phyloP scores from a whole-genome alignment of 768 basidiomycete genomes.

The Lactarius akahatsu region DNA sequence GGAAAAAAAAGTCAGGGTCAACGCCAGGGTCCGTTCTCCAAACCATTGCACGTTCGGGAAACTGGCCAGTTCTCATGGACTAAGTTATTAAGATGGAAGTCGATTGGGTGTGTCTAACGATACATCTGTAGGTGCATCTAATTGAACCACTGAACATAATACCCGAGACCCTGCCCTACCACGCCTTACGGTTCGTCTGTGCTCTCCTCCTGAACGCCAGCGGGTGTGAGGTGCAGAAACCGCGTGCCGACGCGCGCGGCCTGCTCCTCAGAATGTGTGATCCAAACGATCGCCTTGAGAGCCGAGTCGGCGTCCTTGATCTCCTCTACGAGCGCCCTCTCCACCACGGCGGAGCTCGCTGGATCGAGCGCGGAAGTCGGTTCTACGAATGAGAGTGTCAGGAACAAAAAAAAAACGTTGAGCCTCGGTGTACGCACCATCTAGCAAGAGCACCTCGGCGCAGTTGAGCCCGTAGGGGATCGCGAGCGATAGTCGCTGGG shows the following conservation, averaged over 20 bases:
- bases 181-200: constrained; percentile 1
- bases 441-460: constrained; percentile 77
- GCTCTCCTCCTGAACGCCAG: constrained; percentile 33
- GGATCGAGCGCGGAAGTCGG: constrained; percentile 88
- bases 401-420: background rate
- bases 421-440: constrained; percentile 51
- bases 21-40: background rate
- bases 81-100: background rate
- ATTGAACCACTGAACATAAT: background rate
- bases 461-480: constrained; percentile 68
- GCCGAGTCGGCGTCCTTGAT: constrained; percentile 48
- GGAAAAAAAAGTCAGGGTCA: background rate
- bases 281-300: constrained; percentile 80
- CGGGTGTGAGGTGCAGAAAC: constrained; percentile 46
- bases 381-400: constrained; percentile 46
- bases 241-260: constrained; percentile 70
- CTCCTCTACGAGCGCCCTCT: constrained; percentile 55
- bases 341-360: constrained; percentile 62
- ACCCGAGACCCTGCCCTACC: background rate
- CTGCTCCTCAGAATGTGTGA: constrained; percentile 85
- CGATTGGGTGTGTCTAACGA: constrained; percentile 6
- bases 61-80: background rate
- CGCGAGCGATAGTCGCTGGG: constrained; percentile 79
- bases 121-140: constrained; percentile 11
- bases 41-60: background rate